Evolutionary conservation across 2,329 filamentous ascomycete species (phyloP).

Genomic region (Phialocephala sp.): DNA sequence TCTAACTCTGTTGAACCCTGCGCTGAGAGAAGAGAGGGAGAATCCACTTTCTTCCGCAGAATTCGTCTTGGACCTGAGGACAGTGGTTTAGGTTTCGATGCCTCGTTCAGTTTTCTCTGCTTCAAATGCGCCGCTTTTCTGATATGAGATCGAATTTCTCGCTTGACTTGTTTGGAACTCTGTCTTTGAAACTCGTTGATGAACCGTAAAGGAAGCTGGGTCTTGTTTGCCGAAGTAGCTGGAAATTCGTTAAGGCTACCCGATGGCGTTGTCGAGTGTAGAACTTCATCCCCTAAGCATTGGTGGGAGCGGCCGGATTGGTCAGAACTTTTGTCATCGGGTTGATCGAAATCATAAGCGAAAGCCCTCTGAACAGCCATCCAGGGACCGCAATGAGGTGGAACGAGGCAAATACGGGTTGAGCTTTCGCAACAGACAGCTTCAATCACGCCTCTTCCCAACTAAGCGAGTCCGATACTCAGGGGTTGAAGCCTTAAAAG

Average conservation of each 20-base stretch:
- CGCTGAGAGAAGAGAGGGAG: background rate
- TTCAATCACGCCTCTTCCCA: too few species aligned
- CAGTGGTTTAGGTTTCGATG: slow-evolving; percentile 4
- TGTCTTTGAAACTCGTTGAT: slow-evolving; percentile 11
- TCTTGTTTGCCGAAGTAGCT: background rate
- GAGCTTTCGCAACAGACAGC: too few species aligned
- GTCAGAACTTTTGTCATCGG: too few species aligned
- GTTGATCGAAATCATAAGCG: too few species aligned
- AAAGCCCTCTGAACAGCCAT: too few species aligned
- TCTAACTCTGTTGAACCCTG: background rate
- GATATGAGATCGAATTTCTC: slow-evolving; percentile 11
- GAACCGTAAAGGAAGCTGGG: background rate
- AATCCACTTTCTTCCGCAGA: background rate
- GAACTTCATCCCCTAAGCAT: too few species aligned
- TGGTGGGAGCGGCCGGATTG: too few species aligned
- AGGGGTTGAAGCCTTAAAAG: too few species aligned
- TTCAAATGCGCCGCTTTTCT: slow-evolving; percentile 7
- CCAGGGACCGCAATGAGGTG: too few species aligned
- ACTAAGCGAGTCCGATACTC: too few species aligned
- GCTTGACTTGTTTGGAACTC: slow-evolving; percentile 1
- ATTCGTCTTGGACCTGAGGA: background rate
- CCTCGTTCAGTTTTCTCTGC: background rate
- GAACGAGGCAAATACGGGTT: too few species aligned
- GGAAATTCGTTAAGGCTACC: background rate
- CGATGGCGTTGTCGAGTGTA: background rate